Percentiles rank a stretch among this genome's conserved stretches.
These are phyloP conservation scores for Pichia insulana DNA, from an alignment of 805 yeast genomes.

Conservation along the genomic window DNA sequence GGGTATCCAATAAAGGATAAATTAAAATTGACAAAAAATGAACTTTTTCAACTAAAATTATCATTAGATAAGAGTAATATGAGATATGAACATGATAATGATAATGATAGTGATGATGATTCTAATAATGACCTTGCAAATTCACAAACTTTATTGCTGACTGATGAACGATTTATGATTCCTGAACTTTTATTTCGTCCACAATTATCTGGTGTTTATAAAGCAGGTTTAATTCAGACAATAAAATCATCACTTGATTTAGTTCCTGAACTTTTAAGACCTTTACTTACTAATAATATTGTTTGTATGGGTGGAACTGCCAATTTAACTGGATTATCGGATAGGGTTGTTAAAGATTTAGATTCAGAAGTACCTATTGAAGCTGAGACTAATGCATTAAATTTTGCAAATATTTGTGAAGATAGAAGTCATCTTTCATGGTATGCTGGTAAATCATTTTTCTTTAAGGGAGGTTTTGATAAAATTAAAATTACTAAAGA, in stretches of 20 bases:
- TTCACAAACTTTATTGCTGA: conserved; percentile 56
- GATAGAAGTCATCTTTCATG: conserved; percentile 39
- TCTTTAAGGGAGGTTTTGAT: conserved; percentile 36
- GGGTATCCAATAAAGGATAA: conserved; percentile 42
- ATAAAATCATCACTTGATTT: conserved; percentile 59
- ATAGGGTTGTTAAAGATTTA: conserved; percentile 52
- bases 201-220: conserved; percentile 63
- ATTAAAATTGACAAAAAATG: conserved; percentile 8
- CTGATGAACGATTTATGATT: conserved; percentile 79
- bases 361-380: conserved; percentile 63
- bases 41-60: conserved; percentile 18
- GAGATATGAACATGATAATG: conserved; percentile 66
- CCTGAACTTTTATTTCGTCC: conserved; percentile 90
- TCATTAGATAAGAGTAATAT: conserved; percentile 72
- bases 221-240: conserved; percentile 69
- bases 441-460: conserved; percentile 46
- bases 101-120: conserved; percentile 43
- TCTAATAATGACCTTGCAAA: conserved; percentile 24
- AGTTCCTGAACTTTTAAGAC: conserved; percentile 66
- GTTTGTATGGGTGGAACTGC: conserved; percentile 78
- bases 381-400: conserved; percentile 50
- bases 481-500: conserved; percentile 58
- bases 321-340: conserved; percentile 56
- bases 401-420: conserved; percentile 20
- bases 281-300: conserved; percentile 72